Percentiles rank a stretch among this genome's conserved stretches.
These are phyloP conservation scores for Arachis hypogaea DNA, from an alignment of 306 rosid genomes.

Conservation along the genomic window DNA sequence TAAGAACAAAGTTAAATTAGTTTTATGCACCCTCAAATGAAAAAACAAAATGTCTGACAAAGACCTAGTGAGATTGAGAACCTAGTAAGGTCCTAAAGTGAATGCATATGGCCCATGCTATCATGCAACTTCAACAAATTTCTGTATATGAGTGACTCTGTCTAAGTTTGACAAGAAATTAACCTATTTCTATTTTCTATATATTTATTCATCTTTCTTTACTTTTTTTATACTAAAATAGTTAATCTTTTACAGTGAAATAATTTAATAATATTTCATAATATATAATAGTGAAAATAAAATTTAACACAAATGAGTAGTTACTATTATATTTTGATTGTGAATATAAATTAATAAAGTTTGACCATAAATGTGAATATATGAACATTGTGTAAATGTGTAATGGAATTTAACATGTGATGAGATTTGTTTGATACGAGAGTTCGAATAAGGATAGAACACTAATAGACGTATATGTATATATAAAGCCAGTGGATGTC, in stretches of 20 bases:
- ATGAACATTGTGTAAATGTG: too few species aligned
- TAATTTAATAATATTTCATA: too few species aligned
- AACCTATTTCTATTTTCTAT: too few species aligned
- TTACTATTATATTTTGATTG: too few species aligned
- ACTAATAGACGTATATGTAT: constrained; percentile 6
- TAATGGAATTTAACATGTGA: not conserved
- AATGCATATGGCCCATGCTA: not conserved
- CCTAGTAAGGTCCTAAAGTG: not conserved
- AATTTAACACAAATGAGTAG: too few species aligned
- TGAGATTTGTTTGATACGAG: constrained; percentile 2
- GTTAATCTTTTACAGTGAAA: too few species aligned
- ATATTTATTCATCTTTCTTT: too few species aligned
- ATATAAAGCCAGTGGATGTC: not conserved
- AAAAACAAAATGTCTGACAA: constrained; percentile 5
- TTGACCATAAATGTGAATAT: too few species aligned
- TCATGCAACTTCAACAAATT: not conserved
- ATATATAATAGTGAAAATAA: too few species aligned
- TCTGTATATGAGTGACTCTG: not conserved
- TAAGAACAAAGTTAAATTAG: constrained; percentile 11
- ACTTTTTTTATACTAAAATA: too few species aligned
- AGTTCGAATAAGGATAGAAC: not conserved
- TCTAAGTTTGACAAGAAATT: too few species aligned
- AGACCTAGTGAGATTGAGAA: not conserved
- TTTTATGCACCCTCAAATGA: not conserved
- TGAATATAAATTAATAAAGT: too few species aligned